phyloP scores from a whole-genome alignment of 164 flowering plant genomes.

The Nelumbo lutea region DNA sequence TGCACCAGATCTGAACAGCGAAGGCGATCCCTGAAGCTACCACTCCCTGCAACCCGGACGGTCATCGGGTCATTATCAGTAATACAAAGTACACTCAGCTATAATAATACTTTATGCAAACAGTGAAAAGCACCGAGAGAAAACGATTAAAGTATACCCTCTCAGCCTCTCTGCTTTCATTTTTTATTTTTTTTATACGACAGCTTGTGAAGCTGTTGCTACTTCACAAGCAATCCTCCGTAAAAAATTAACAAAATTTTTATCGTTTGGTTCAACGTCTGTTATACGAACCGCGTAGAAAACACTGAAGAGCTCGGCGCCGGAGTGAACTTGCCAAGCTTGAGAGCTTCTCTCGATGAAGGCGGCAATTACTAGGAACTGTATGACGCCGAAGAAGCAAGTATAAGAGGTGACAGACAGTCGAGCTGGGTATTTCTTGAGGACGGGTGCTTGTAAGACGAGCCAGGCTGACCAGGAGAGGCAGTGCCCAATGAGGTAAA shows the following conservation, averaged over 20 bases:
- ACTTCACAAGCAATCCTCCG: too few relatives aligned
- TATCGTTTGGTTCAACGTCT: too few relatives aligned
- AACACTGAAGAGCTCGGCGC: conserved; percentile 78
- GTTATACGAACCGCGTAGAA: conserved; percentile 73
- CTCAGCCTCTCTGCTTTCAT: too few relatives aligned
- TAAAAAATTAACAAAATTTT: too few relatives aligned
- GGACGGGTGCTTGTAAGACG: conserved; percentile 87
- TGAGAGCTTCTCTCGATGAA: conserved; percentile 51
- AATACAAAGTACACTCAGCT: background rate
- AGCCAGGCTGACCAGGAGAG: conserved; percentile 97
- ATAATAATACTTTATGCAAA: background rate
- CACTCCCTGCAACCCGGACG: conserved; percentile 58
- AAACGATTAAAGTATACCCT: too few relatives aligned
- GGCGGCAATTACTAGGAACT: conserved; percentile 75
- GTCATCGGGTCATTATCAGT: background rate
- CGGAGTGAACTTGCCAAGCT: conserved; percentile 81
- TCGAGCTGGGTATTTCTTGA: conserved; percentile 94
- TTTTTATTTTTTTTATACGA: too few relatives aligned
- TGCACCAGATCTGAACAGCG: conserved; percentile 99
- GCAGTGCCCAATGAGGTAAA: conserved; percentile 90
- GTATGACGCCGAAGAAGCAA: conserved; percentile 88
- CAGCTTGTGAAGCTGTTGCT: too few relatives aligned
- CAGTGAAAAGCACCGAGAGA: too few relatives aligned
- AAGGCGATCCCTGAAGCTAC: conserved; percentile 99
- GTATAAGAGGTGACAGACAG: conserved; percentile 92